Base-by-base conservation (phyloP, 2,329 filamentous ascomycete species). In the Aspergillus niger region DNA sequence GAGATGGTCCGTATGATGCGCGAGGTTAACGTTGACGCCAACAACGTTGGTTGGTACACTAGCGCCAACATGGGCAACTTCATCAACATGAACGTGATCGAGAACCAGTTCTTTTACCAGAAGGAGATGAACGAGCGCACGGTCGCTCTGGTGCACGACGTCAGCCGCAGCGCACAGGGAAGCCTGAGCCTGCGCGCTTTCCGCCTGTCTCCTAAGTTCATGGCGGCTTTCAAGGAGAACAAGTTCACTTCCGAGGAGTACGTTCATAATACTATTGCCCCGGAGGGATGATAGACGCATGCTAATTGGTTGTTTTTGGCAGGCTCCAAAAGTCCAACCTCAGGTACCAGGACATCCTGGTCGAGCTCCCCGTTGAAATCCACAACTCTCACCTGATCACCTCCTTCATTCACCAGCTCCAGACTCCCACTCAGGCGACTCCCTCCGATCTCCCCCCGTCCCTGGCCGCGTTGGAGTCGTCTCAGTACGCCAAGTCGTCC, bases 61-160 rank as follows among this genome's bases (percentile, higher is more conserved):
- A 97, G 92, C 82, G 92, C 93, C 65, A 97, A 92, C 78, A 96
- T 99, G 91, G 95, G 95, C 79, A 98, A 97, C 84, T 98, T 98
- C 71, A 85, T 98, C 83, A 97, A 93, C 83, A 79, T 90, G 75
- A 91, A 90, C 83, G 93, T 97, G 75, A 91, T 99, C 79, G 95
- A 99, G 85, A 99, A 98, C 83, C 93, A 97, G 80, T 92, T 88
- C 81, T 91, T 93, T 82, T 98, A 97, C 83, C 95, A 99, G 83
- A 95, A 91, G 79, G 91, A 96, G 70, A 75, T 86, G 71, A 96
- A 97, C 77, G 91, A 95, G 79, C 85, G 86, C 77, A 92, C 91
- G 6, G 87, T 97, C 48, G 92, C 92, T 51, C 84, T 99, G 58
- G 91, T 99, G 39, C 93, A 98, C 80, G 95, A 99, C 75, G 91